Evolutionary conservation across 306 rosid genomes (phyloP), one percentile per base, ranked within the genome.

Genomic region (Pyrus pyrifolia): DNA sequence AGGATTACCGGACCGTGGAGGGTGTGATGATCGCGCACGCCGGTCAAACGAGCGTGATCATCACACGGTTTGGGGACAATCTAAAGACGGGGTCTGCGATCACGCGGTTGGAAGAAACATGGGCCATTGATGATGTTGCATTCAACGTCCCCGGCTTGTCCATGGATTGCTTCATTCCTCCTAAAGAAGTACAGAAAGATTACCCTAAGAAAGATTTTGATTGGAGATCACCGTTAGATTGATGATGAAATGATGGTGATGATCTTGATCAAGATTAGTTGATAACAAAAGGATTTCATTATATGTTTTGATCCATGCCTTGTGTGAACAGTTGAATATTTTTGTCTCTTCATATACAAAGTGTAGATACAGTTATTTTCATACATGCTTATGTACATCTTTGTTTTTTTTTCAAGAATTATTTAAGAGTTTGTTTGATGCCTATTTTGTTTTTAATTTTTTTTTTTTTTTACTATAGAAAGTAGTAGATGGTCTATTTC

Each of bases 121-220:
- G 97, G 97, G 77, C 68, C 76, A 95, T 95, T 52, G 98, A 95
- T 82, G 98, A 95, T 65, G 80, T 92, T 69, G 96, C 98, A 17
- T 92, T 92, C 74, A 90, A 95, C 59, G 98, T 95, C 18, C 86
- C 83, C 0, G 98, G 98, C 3, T 78, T 95, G 73, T 95, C 97
- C 22, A 58, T 88, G 84, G 98, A 95, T 61, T 91, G 97, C 67
- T 95, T 95, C 82, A 86, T 95, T 42, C 97, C 97, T 21, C 98
- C 98, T 11, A 83, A 82, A 40, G 97, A 90, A 40, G 79, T 94
- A 3, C 92, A 84, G 21, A 87, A 76, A 27, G 86, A 76, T 71
- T 75, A 23, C 42, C 83, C 89, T 0, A 77, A 82, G 29, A 87
- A 85, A 19, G 85, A 73, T 73, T 71, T 83, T 59, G 89, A 87